Evolutionary conservation across 441 rosid species (phyloP).

Genomic region (Pelargonium cotyledonis): DNA sequence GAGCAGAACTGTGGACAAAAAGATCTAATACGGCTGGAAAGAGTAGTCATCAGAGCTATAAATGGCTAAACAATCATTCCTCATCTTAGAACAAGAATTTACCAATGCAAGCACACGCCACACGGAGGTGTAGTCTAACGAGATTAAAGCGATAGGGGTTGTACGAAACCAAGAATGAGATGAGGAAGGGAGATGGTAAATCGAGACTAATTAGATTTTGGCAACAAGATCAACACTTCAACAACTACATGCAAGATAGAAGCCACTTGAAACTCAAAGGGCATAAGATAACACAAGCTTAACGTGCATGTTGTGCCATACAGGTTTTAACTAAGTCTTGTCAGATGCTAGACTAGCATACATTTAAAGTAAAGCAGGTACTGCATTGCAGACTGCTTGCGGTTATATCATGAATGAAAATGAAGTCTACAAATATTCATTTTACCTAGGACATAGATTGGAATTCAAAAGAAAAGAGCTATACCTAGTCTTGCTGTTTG

Average conservation of each 20-base stretch:
- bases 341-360: background rate
- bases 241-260: background rate
- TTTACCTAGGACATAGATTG: background rate
- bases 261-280: background rate
- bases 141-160: too few species aligned
- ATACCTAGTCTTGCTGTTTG: slow-evolving; percentile 58
- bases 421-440: background rate
- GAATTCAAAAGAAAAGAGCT: slow-evolving; percentile 7
- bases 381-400: background rate
- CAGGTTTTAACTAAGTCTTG: background rate
- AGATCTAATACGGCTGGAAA: too few species aligned
- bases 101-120: too few species aligned
- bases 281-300: slow-evolving; percentile 4
- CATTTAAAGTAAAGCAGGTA: background rate
- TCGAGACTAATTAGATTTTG: too few species aligned
- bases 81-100: too few species aligned
- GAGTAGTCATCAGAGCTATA: too few species aligned
- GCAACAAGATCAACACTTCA: background rate
- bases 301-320: background rate
- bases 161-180: too few species aligned
- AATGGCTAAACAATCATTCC: too few species aligned
- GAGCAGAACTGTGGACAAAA: too few species aligned
- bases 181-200: too few species aligned
- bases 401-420: background rate
- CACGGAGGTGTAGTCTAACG: too few species aligned